Base-by-base conservation (phyloP, 2,329 filamentous ascomycete species). In the Daldinia sp. region DNA sequence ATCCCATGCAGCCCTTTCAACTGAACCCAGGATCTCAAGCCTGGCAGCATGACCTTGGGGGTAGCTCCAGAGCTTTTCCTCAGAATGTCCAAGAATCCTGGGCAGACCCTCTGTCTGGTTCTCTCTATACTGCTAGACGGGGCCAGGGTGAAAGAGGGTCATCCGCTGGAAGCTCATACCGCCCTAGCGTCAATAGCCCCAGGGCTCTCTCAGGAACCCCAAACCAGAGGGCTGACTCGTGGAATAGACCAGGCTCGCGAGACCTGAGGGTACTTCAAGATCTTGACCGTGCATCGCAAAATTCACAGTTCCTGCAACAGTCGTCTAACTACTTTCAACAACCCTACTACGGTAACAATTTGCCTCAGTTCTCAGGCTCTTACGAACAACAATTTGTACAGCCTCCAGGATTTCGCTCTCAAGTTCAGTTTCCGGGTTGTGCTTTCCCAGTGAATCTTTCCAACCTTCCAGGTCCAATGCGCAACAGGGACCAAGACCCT, bases 401-500 rank as follows among this genome's bases (percentile, higher is more conserved):
- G 62, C 68, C 68, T 73, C 76, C 63, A 51, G 73, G 50, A 17
- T 81, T 74, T 70, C 77, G 72, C 56, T 76, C 62, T 50, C 76
- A 65, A 41, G 71, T 74, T 51, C 73, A 72, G 53, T 74, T 76
- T 37, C 72, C 74, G 32, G 70, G 73, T 37, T 81, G 78, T 63
- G 65, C 68, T 23, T 60, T 78, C 45, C 75, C 66, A 13, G 48
- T 71, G 58, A 70, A 64, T 62, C 73, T 73, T 27, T 56, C 71
- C 4, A 61, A 75, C 13, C 61, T 70, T 37, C 64, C 70, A 3
- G 66, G 77, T 59, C 70, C 74, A 45, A 71, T 75, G 30, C 75
- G 76, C 2, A 80, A 80, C 57, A 82, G 85, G 51, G 86, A 88
- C 27, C 82, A 86, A 60, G 87, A 91, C 55, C 77, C 81, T 1